Evolutionary conservation across 2,329 filamentous ascomycete genomes (phyloP).

Genomic region (Leptographium galeiforme): DNA sequence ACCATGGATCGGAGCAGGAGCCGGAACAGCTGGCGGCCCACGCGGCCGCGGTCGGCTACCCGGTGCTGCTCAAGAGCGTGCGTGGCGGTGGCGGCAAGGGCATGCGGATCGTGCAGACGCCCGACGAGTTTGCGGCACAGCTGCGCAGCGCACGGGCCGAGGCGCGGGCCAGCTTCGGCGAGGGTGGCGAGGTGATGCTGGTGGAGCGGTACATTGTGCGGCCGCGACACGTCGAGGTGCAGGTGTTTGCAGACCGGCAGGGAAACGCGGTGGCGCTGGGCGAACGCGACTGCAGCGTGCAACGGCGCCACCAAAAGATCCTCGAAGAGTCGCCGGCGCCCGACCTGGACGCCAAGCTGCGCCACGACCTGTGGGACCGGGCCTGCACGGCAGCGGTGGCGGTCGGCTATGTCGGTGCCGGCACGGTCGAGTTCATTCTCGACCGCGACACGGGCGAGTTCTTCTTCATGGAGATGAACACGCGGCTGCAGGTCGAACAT

Average conservation of each 20-base stretch:
- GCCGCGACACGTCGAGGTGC: conserved; percentile 77
- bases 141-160: conserved; percentile 61
- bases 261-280: conserved; percentile 73
- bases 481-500: conserved; percentile 89
- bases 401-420: conserved; percentile 77
- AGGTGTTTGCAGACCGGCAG: conserved; percentile 73
- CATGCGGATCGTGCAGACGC: conserved; percentile 58
- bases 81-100: conserved; percentile 76
- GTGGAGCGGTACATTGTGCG: conserved; percentile 73
- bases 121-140: conserved; percentile 56
- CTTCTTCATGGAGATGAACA: conserved; percentile 76
- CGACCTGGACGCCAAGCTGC: conserved; percentile 41
- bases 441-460: conserved; percentile 72
- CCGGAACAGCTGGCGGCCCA: conserved; percentile 45
- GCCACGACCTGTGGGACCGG: conserved; percentile 53
- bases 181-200: conserved; percentile 65
- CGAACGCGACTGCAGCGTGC: conserved; percentile 78
- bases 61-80: conserved; percentile 68
- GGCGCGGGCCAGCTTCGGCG: conserved; percentile 67
- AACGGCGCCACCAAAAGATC: conserved; percentile 80
- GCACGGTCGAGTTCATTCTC: conserved; percentile 82
- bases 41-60: conserved; percentile 56
- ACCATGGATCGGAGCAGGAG: conserved; percentile 78
- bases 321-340: conserved; percentile 81
- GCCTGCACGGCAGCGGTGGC: conserved; percentile 54